Evolutionary conservation across 2,329 filamentous ascomycete species (phyloP).

Genomic region (Hymenoscyphus infarciens): DNA sequence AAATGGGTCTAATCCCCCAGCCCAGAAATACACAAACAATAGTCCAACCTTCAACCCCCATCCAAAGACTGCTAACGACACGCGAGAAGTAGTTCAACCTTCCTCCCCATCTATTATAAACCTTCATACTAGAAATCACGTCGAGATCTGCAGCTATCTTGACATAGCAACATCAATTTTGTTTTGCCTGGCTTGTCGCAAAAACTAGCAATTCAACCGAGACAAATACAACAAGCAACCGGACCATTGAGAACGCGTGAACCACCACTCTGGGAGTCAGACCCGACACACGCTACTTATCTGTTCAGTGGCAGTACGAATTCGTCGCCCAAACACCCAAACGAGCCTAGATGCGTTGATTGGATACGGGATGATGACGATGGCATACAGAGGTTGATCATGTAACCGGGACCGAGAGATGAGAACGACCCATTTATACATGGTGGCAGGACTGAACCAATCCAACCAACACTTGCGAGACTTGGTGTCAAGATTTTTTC

Average conservation of each 20-base stretch:
- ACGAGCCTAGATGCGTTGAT: no score
- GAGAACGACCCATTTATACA: no score
- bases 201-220: neutral
- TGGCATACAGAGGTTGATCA: no score
- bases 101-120: neutral
- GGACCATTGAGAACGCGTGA: neutral
- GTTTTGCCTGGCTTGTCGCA: neutral
- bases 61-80: neutral
- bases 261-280: neutral
- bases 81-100: neutral
- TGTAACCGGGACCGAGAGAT: no score
- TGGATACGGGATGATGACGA: no score
- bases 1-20: no score
- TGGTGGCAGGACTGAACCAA: no score
- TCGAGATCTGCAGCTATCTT: neutral
- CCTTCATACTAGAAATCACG: neutral
- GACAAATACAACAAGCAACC: neutral
- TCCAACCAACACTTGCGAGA: no score
- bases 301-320: no score
- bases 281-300: neutral
- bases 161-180: neutral
- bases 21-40: no score
- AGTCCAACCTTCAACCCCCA: neutral
- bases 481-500: no score
- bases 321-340: no score